phyloP scores from a whole-genome alignment of 1,284 basidiomycete genomes.

The Moesziomyces antarcticus region DNA sequence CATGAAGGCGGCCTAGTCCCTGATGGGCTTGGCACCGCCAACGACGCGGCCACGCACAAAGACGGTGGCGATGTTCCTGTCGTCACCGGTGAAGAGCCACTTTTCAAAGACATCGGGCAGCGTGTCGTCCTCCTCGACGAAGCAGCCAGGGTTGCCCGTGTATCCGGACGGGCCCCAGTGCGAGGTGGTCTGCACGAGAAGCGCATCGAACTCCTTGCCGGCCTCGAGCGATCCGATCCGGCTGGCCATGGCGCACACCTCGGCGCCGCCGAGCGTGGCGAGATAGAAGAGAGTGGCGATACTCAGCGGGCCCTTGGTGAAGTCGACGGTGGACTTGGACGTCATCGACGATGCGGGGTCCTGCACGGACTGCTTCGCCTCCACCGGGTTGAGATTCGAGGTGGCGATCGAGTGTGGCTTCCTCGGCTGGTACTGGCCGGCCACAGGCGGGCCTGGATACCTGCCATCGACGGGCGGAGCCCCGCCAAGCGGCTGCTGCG shows the following conservation, averaged over 20 bases:
- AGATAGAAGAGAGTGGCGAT: slow-evolving; percentile 85
- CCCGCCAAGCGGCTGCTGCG: slow-evolving; percentile 30
- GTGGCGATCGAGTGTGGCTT: slow-evolving; percentile 41
- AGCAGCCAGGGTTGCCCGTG: slow-evolving; percentile 74
- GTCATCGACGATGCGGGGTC: slow-evolving; percentile 35
- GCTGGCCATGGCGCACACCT: slow-evolving; percentile 79
- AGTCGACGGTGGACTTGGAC: slow-evolving; percentile 63
- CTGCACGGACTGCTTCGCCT: slow-evolving; percentile 26
- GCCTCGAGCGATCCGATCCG: slow-evolving; percentile 81
- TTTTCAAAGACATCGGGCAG: slow-evolving; percentile 60
- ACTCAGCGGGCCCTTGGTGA: slow-evolving; percentile 76
- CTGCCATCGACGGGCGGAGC: slow-evolving; percentile 36
- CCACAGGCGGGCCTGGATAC: slow-evolving; percentile 43
- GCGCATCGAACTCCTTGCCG: slow-evolving; percentile 91
- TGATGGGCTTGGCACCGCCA: slow-evolving; percentile 73
- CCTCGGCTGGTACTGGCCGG: slow-evolving; percentile 41
- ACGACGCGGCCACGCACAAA: slow-evolving; percentile 84
- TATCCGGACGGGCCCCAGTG: slow-evolving; percentile 66
- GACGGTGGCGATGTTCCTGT: slow-evolving; percentile 84
- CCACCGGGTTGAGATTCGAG: slow-evolving; percentile 27
- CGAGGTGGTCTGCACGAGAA: slow-evolving; percentile 75
- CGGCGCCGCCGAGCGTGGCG: slow-evolving; percentile 90
- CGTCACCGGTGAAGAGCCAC: slow-evolving; percentile 72
- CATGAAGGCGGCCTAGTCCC: slow-evolving; percentile 11
- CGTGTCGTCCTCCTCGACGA: slow-evolving; percentile 71